phyloP scores from a whole-genome alignment of 2,329 filamentous ascomycete species.

The Colletotrichum aenigma region DNA sequence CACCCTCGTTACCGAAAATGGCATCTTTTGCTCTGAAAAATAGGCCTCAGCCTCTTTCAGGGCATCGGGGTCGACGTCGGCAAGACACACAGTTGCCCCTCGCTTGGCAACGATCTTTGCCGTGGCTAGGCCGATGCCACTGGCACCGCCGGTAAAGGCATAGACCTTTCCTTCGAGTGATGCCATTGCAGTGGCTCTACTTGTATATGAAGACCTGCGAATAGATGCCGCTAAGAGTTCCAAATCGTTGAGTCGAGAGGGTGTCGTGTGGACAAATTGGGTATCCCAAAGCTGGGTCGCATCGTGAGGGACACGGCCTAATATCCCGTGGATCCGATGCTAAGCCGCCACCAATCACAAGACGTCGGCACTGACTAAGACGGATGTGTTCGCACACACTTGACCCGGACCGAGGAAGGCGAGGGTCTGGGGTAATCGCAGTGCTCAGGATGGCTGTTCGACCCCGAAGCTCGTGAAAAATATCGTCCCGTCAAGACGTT shows the following conservation, averaged over 20 bases:
- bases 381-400: not conserved
- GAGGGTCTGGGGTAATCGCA: not conserved
- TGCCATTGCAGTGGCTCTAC: slow-evolving; percentile 23
- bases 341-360: not conserved
- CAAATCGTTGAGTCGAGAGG: not conserved
- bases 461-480: not conserved
- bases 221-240: not conserved
- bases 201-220: not conserved
- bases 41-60: slow-evolving; percentile 33
- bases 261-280: not conserved
- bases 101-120: slow-evolving; percentile 38
- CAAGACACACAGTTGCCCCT: slow-evolving; percentile 40
- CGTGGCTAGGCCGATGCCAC: slow-evolving; percentile 45
- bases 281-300: not conserved
- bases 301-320: not conserved
- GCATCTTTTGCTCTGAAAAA: slow-evolving; percentile 25
- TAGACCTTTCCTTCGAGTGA: slow-evolving; percentile 34
- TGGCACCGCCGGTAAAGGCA: slow-evolving; percentile 35
- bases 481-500: not conserved
- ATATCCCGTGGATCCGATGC: not conserved
- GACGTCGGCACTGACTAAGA: not conserved
- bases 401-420: slow-evolving; percentile 10
- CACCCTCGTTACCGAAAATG: slow-evolving; percentile 37
- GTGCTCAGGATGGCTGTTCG: not conserved
- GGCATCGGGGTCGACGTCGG: slow-evolving; percentile 38